Percentiles rank a stretch among this genome's conserved stretches.
Conservation (phyloP, 2,329 filamentous ascomycete species). For the Apiospora hydei region DNA sequence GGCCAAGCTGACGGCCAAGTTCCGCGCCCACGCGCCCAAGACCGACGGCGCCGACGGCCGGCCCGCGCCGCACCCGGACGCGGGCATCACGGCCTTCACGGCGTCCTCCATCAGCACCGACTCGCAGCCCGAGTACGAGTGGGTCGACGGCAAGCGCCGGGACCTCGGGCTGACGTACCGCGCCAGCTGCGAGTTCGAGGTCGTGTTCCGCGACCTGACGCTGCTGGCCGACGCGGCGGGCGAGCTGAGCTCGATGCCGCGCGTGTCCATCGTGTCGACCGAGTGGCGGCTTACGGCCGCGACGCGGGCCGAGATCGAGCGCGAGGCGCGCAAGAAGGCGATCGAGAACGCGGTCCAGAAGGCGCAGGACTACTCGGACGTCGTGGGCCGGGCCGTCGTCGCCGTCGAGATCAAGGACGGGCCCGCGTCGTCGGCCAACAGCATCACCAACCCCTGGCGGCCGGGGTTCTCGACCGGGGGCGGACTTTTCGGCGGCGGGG, state of each 20-base stretch:
- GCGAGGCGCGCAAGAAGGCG: slow-evolving; percentile 33
- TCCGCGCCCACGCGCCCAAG: slow-evolving; percentile 30
- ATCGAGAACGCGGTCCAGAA: slow-evolving; percentile 34
- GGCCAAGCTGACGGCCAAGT: slow-evolving; percentile 27
- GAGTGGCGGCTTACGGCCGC: slow-evolving; percentile 33
- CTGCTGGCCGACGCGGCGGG: slow-evolving; percentile 29
- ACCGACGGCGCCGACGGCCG: slow-evolving; percentile 28
- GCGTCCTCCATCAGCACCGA: slow-evolving; percentile 29
- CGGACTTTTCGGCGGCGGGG: slow-evolving; percentile 16
- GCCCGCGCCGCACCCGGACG: slow-evolving; percentile 29
- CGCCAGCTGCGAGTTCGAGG: slow-evolving; percentile 28
- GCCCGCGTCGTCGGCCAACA: neutral
- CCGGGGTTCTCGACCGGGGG: neutral
- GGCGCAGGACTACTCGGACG: slow-evolving; percentile 32
- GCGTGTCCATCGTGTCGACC: slow-evolving; percentile 30
- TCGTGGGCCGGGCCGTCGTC: slow-evolving; percentile 30
- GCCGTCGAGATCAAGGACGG: slow-evolving; percentile 33
- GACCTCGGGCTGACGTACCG: slow-evolving; percentile 25
- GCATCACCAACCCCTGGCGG: neutral
- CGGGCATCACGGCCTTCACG: slow-evolving; percentile 34
- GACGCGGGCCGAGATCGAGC: slow-evolving; percentile 28
- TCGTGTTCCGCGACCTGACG: slow-evolving; percentile 32
- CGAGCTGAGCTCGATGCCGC: slow-evolving; percentile 31
- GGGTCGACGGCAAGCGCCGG: slow-evolving; percentile 1
- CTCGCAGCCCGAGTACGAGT: slow-evolving; percentile 20